Conservation (phyloP, 179 eudicot genomes). For the Beta macrorhiza region DNA sequence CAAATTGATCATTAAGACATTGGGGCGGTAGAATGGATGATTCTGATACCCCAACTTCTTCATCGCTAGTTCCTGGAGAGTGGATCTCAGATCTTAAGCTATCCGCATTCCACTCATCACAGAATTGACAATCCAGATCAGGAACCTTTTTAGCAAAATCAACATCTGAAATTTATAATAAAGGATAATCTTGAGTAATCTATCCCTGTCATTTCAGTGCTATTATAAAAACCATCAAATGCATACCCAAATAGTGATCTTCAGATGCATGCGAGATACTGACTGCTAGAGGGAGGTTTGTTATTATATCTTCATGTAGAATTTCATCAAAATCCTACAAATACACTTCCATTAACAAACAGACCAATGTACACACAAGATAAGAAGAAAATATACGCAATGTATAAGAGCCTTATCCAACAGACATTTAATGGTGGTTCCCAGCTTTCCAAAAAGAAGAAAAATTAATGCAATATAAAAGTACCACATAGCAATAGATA, state of each 20-base stretch:
- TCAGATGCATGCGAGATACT: constrained; percentile 41
- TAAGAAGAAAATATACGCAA: background rate
- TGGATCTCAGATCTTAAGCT: constrained; percentile 36
- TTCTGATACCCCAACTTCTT: constrained; percentile 31
- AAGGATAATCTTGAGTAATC: constrained; percentile 11
- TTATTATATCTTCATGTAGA: constrained; percentile 41
- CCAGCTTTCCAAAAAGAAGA: background rate
- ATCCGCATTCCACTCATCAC: constrained; percentile 39
- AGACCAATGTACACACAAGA: background rate
- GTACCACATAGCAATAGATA: background rate
- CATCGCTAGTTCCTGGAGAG: constrained; percentile 36
- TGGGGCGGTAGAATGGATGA: constrained; percentile 23
- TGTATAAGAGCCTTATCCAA: too few species aligned
- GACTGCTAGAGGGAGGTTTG: constrained; percentile 33
- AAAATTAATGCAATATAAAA: background rate
- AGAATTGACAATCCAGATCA: constrained; percentile 43
- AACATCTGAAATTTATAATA: constrained; percentile 38
- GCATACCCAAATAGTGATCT: constrained; percentile 51
- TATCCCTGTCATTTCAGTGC: background rate
- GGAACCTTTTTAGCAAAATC: constrained; percentile 47
- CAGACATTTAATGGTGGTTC: background rate
- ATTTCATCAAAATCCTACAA: constrained; percentile 29
- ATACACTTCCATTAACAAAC: background rate
- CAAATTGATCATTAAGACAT: constrained; percentile 26
- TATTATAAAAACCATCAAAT: background rate